Percentiles rank a stretch among this genome's conserved stretches.
Evolutionary conservation across 306 rosid genomes (phyloP).

Genomic region (Rubus idaeus): DNA sequence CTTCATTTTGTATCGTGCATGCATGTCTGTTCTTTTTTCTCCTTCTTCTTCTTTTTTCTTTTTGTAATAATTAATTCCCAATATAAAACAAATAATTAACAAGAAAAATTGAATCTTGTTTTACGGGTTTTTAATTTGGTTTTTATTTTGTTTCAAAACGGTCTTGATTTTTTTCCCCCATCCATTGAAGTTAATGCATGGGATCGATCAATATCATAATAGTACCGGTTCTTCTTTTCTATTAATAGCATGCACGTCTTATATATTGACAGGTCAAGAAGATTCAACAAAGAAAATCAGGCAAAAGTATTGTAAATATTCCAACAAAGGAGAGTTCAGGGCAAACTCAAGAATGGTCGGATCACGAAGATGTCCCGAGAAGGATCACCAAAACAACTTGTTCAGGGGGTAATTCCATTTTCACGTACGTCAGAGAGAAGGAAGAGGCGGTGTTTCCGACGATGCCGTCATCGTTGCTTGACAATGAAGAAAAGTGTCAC

Average conservation of each 20-base stretch:
- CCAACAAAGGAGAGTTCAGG: background rate
- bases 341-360: background rate
- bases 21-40: background rate
- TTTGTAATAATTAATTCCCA: background rate
- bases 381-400: background rate
- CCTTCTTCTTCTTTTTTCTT: too few species aligned
- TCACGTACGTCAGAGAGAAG: background rate
- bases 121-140: background rate
- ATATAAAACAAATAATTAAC: background rate
- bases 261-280: constrained; percentile 1
- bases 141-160: background rate
- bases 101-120: background rate
- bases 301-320: background rate
- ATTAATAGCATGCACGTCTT: background rate
- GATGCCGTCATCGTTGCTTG: background rate
- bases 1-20: background rate
- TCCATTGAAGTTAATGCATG: background rate
- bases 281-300: background rate
- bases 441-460: background rate
- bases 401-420: background rate
- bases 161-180: background rate
- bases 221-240: background rate
- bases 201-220: background rate
- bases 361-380: background rate
- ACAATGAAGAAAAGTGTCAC: background rate